phyloP scores from a whole-genome alignment of 192 early-diverging fungal genomes.

The Umbelopsis isabellina region DNA sequence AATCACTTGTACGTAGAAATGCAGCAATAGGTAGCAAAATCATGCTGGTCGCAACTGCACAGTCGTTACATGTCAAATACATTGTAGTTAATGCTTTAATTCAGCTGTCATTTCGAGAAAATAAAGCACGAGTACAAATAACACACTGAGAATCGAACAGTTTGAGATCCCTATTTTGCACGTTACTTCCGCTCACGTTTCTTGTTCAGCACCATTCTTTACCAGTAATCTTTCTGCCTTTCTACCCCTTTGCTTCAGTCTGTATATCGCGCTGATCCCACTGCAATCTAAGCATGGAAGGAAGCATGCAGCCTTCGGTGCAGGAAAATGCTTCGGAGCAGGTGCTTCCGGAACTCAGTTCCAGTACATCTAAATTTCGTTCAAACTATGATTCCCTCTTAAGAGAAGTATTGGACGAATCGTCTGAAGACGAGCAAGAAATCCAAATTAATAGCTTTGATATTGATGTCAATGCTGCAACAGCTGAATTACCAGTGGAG shows the following conservation, averaged over 20 bases:
- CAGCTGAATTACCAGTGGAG: slow-evolving; percentile 49
- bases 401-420: slow-evolving; percentile 56
- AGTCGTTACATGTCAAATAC: too few relatives aligned
- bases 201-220: not conserved
- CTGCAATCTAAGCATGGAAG: slow-evolving; percentile 11
- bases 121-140: too few relatives aligned
- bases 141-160: too few relatives aligned
- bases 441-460: slow-evolving; percentile 28
- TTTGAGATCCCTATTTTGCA: too few relatives aligned
- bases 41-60: too few relatives aligned
- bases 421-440: slow-evolving; percentile 52
- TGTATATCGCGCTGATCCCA: slow-evolving; percentile 14
- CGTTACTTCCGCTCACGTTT: not conserved
- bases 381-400: slow-evolving; percentile 53
- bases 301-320: slow-evolving; percentile 12
- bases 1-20: too few relatives aligned
- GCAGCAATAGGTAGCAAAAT: too few relatives aligned
- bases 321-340: slow-evolving; percentile 16
- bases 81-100: too few relatives aligned
- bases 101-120: too few relatives aligned
- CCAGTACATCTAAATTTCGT: slow-evolving; percentile 37
- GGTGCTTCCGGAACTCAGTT: slow-evolving; percentile 14
- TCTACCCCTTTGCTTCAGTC: not conserved
- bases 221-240: not conserved
- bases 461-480: slow-evolving; percentile 41